A percentile compares a stretch with the other conserved stretches of the same genome.
Evolutionary conservation across 805 yeast genomes (phyloP).

Genomic region (Candida yuanshanica): DNA sequence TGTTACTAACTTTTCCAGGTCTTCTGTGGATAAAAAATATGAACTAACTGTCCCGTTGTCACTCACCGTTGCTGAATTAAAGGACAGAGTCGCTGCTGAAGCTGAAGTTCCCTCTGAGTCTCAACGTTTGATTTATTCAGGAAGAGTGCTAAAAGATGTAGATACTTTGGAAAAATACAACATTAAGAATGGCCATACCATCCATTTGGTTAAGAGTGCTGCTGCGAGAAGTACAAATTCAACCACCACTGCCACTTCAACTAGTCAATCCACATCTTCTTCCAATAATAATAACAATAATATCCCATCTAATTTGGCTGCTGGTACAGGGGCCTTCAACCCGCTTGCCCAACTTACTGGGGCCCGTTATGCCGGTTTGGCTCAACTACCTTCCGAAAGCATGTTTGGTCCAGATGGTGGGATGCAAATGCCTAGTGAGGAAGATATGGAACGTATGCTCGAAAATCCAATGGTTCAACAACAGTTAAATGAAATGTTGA

Average conservation of each 20-base stretch:
- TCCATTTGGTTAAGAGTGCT: conserved; percentile 86
- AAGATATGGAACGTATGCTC: conserved; percentile 70
- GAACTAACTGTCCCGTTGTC: conserved; percentile 50
- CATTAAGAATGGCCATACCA: conserved; percentile 78
- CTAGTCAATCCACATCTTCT: conserved; percentile 36
- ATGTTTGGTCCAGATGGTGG: conserved; percentile 97
- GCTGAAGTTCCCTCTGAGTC: conserved; percentile 67
- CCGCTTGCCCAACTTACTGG: conserved; percentile 91
- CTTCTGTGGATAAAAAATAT: conserved; percentile 74
- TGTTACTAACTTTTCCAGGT: conserved; percentile 10
- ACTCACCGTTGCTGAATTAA: conserved; percentile 61
- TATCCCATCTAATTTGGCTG: conserved; percentile 74
- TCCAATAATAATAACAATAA: conserved; percentile 37
- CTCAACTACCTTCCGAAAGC: conserved; percentile 79
- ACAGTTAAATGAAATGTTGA: conserved; percentile 72
- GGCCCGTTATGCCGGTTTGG: conserved; percentile 91
- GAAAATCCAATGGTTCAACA: conserved; percentile 78
- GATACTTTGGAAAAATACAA: conserved; percentile 73
- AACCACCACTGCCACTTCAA: conserved; percentile 20
- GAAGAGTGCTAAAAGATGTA: conserved; percentile 83
- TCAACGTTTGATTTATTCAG: conserved; percentile 89
- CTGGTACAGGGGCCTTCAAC: conserved; percentile 86
- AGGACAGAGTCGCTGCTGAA: conserved; percentile 53
- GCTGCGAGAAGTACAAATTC: conserved; percentile 30
- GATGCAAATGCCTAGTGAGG: conserved; percentile 63